phyloP scores from a whole-genome alignment of 345 rosid genomes.

The Eucalyptus tenuipes region DNA sequence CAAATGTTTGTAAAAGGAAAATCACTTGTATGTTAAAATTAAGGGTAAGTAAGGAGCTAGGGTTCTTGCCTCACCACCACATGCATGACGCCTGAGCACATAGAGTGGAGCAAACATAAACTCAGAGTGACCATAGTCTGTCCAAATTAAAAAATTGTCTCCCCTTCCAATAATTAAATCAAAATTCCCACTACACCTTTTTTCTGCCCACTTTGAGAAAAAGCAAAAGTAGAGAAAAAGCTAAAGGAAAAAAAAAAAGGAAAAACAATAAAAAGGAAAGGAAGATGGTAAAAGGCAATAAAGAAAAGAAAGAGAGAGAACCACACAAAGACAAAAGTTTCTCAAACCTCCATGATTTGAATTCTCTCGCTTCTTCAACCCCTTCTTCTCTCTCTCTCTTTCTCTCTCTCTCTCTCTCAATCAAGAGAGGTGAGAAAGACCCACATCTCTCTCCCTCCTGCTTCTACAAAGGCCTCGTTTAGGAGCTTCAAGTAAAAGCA shows the following conservation, averaged over 20 bases:
- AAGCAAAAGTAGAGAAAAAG: conserved; percentile 65
- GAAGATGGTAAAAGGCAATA: conserved; percentile 10
- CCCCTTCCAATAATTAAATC: conserved; percentile 8
- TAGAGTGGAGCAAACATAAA: not conserved
- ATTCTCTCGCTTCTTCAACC: conserved; percentile 6
- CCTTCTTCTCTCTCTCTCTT: not conserved
- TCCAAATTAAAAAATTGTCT: not conserved
- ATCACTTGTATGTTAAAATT: not conserved
- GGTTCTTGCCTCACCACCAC: not conserved
- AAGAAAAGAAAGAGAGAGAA: conserved; percentile 15
- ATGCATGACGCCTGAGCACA: not conserved
- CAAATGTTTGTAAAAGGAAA: not conserved
- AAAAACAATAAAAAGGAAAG: not conserved
- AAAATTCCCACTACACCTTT: conserved; percentile 38
- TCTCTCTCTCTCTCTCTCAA: conserved; percentile 10
- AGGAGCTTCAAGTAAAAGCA: conserved; percentile 6
- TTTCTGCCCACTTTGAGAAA: conserved; percentile 75
- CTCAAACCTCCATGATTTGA: conserved; percentile 45
- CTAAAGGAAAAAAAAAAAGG: not conserved
- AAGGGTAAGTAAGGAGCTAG: not conserved
- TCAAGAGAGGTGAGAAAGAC: conserved; percentile 7
- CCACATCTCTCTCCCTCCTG: conserved; percentile 6
- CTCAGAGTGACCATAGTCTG: not conserved
- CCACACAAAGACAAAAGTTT: conserved; percentile 22
- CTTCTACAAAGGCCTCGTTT: conserved; percentile 36